Base-by-base conservation (phyloP, 192 early-diverging fungal genomes). In the Tieghemiomyces parasiticus region DNA sequence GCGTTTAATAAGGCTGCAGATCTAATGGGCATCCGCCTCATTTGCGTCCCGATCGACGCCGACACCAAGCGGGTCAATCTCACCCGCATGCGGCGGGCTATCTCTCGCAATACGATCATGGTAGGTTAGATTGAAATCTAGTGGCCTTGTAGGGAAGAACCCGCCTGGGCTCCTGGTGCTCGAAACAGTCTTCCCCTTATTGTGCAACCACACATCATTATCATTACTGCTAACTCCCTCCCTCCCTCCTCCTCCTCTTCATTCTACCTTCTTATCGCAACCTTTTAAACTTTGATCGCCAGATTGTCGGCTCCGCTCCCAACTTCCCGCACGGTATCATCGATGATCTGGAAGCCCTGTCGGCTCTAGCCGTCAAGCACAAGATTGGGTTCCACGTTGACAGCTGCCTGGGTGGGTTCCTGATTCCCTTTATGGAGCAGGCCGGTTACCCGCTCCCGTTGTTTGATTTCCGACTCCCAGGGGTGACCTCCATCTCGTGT, bases 1-100 rank as follows among this genome's bases (percentile, higher is more conserved):
- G 95, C 95, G 8, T 92, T 98, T 63, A 86, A 92, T 76, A 98
- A 98, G 78, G 95, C 87, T 1, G 86, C 90, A 25, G 74, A 77
- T 47, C 95, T 95, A 72, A 93, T 98, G 69, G 79, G 82, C 32
- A 88, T 98, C 61, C 89, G 88, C 65, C 63, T 95, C 20, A 78
- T 91, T 48, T 83, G 85, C 50, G 78, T 93, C 42, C 92, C 92
- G 2, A 77, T 95, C 26, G 83, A 93, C 64, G 75, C 80, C 29
- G 75, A 73, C 8, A 88, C 87, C 3, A 80, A 81, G 47, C 72
- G 78, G 53, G 95, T 88, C 2, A 82, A 92, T 62, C 42, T 92
- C n/a, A 75, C 74, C 48, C 80, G 84, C 32, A 76, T 98, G 64
- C 75, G 65, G 26, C 71, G 79, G 20, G 87, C 89, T 50, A 92